phyloP scores from a whole-genome alignment of 139 green algal genomes.

The Micractinium sp. region DNA sequence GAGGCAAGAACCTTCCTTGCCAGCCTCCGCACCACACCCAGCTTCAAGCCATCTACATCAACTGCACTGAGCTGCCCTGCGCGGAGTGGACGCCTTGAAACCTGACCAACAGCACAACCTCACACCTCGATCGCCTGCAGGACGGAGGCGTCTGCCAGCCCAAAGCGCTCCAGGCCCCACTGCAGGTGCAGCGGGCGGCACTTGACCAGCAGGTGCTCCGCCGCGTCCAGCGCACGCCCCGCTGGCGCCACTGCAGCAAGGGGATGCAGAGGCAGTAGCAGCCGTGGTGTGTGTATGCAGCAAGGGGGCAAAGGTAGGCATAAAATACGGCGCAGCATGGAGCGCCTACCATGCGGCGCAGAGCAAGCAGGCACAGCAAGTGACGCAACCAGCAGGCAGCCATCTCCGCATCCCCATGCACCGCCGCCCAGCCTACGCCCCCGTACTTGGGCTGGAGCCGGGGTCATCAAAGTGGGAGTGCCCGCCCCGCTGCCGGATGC shows the following conservation, averaged over 20 bases:
- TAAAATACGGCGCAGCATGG: no score
- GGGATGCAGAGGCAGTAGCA: not conserved
- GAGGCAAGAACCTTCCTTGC: not conserved
- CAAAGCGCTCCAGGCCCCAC: slow-evolving; percentile 72
- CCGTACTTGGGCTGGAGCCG: not conserved
- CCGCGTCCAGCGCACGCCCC: slow-evolving; percentile 14
- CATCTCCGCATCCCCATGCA: not conserved
- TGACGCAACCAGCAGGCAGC: no score
- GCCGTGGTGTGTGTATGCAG: no score
- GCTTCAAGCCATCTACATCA: no score
- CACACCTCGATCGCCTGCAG: slow-evolving; percentile 66
- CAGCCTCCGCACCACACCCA: no score
- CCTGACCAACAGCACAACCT: no score
- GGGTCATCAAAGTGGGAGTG: not conserved
- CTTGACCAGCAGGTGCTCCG: slow-evolving; percentile 48
- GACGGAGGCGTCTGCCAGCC: slow-evolving; percentile 60
- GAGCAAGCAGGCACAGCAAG: no score
- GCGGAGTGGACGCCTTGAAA: no score
- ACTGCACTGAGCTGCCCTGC: no score
- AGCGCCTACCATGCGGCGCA: no score
- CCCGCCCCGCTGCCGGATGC: not conserved
- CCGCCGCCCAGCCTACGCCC: not conserved
- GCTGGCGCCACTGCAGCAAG: not conserved
- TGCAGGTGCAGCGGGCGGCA: slow-evolving; percentile 43
- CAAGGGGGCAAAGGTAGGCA: no score